Evolutionary conservation across 2,329 filamentous ascomycete species (phyloP).

Genomic region (Cladosporium sp.): DNA sequence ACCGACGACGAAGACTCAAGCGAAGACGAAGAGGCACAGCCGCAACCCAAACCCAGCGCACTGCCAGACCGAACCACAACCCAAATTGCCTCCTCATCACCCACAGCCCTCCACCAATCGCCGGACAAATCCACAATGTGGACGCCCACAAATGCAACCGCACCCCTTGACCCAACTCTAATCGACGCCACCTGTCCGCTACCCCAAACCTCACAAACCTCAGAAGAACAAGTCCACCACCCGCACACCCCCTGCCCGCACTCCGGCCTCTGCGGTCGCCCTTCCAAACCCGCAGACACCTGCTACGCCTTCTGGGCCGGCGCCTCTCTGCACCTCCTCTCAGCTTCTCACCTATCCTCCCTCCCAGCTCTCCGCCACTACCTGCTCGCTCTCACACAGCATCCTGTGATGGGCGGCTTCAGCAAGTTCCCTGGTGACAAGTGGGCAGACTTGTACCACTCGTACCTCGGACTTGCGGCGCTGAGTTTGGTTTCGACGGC

Average conservation of each 20-base stretch:
- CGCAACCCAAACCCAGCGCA: not conserved
- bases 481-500: conserved; percentile 58
- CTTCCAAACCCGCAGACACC: conserved; percentile 88
- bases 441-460: conserved; percentile 70
- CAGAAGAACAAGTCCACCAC: conserved; percentile 8
- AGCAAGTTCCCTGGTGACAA: conserved; percentile 44
- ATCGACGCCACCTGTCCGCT: conserved; percentile 76
- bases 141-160: conserved; percentile 53
- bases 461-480: conserved; percentile 79
- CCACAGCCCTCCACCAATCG: conserved; percentile 21
- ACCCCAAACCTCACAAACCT: conserved; percentile 74
- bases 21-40: not conserved
- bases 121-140: conserved; percentile 21
- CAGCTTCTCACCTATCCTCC: conserved; percentile 17
- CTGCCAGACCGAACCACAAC: no score
- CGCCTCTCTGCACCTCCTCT: conserved; percentile 48
- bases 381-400: conserved; percentile 80
- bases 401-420: conserved; percentile 59
- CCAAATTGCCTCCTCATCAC: not conserved
- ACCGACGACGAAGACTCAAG: not conserved
- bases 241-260: not conserved
- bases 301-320: conserved; percentile 94
- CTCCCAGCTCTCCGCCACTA: conserved; percentile 53
- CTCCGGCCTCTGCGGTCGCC: conserved; percentile 81
- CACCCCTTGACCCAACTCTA: conserved; percentile 90